Percentiles rank a stretch among this genome's conserved stretches.
These are phyloP conservation scores for Fistulinella prunicolor DNA, from an alignment of 768 basidiomycete species.

Conservation along the genomic window DNA sequence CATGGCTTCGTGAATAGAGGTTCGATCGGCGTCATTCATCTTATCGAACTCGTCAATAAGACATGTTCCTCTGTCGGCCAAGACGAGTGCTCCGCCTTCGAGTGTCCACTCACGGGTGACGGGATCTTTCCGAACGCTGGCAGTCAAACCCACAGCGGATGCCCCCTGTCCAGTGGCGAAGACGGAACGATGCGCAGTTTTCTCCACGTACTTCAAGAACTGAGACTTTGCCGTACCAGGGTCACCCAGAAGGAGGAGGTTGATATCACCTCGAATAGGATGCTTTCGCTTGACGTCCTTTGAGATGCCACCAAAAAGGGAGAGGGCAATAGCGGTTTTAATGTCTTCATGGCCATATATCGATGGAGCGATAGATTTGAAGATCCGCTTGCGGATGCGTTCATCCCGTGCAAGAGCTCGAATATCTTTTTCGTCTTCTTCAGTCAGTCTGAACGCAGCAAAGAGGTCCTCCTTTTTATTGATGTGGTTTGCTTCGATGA, in stretches of 20 bases:
- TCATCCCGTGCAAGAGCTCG: slow-evolving; percentile 84
- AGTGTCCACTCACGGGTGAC: slow-evolving; percentile 98
- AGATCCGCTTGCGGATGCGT: slow-evolving; percentile 93
- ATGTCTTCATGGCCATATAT: slow-evolving; percentile 99
- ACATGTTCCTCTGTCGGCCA: slow-evolving; percentile 97
- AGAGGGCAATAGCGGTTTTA: slow-evolving; percentile 94
- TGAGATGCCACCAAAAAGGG: slow-evolving; percentile 88
- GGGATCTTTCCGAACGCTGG: slow-evolving; percentile 98
- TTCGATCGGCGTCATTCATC: slow-evolving; percentile 98
- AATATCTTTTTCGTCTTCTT: slow-evolving; percentile 95
- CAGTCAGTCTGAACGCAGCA: slow-evolving; percentile 95
- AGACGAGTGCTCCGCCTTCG: slow-evolving; percentile 96
- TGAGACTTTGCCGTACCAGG: slow-evolving; percentile 99
- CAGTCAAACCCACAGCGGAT: slow-evolving; percentile 96
- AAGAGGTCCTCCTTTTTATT: slow-evolving; percentile 99
- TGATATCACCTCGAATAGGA: slow-evolving; percentile 96
- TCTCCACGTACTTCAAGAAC: slow-evolving; percentile 98
- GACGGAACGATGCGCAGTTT: slow-evolving; percentile 96
- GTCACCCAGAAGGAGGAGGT: slow-evolving; percentile 92
- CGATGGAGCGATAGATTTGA: slow-evolving; percentile 98
- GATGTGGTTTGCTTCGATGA: slow-evolving; percentile 97
- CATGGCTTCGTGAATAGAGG: slow-evolving; percentile 99
- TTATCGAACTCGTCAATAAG: slow-evolving; percentile 99
- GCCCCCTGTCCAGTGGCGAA: slow-evolving; percentile 99
- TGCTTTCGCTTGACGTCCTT: slow-evolving; percentile 98